Evolutionary conservation across 1,139 yeast species (phyloP), one percentile per base, ranked within the genome.

Genomic region (Geotrichum fermentans): DNA sequence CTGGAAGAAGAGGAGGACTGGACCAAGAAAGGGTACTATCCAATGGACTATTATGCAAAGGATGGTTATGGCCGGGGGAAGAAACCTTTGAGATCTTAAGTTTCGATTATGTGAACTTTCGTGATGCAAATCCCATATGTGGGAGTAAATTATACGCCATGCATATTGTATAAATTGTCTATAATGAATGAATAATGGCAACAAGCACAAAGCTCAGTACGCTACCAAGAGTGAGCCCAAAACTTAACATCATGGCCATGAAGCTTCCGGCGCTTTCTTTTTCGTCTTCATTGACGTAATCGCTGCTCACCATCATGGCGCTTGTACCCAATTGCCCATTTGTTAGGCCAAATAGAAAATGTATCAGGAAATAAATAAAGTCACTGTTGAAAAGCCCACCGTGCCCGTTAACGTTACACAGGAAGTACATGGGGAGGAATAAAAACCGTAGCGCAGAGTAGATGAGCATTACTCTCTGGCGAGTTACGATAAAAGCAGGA

Each of bases 211-310:
- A 87, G 61, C 95, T 83, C 45, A 83, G 64, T 1, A 89, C 60
- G 55, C 95, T 81, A 2, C 97, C 97, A 2, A 76, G 71, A 0
- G 94, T 82, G 49, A 89, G 73, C 0, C 96, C 96, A 17, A 79
- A 60, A 51, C 90, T 83, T 47, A 88, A 73, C 56, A 85, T 79
- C 16, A 88, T 79, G 1, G 88, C 80, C 51, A 95, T 84, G 64
- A 89, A 85, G 3, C 97, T 97, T 34, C 97, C 96, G 0, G 97
- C 96, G 0, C 96, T 96, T 56, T 86, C 90, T 64, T 81, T 82
- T 61, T 87, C 95, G 17, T 77, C 76, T 38, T 79, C 85, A 10
- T 72, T 72, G 4, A 71, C 75, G 17, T 69, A 72, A 32, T 73
- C 75, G 3, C 90, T 83, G 5, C 90, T 86, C 38, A 76, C 73